phyloP scores from a whole-genome alignment of 2,329 filamentous ascomycete genomes.

The Chaetomiaceae sp. region DNA sequence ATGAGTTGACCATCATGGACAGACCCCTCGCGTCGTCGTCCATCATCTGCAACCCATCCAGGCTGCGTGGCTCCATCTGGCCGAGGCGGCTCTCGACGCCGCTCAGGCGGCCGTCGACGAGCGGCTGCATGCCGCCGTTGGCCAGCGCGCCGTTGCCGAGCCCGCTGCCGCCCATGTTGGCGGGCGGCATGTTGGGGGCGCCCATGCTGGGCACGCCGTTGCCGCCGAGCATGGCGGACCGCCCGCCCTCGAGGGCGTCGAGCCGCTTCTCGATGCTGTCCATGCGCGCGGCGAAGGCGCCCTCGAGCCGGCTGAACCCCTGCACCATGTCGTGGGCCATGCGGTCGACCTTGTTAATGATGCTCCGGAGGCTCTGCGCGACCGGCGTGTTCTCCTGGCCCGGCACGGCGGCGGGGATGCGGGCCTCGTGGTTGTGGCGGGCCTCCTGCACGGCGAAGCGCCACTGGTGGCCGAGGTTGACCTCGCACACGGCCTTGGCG shows the following conservation, averaged over 20 bases:
- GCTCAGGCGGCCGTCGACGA: slow-evolving; percentile 24
- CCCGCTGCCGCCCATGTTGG: slow-evolving; percentile 24
- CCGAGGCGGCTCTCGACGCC: slow-evolving; percentile 24
- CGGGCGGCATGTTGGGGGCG: slow-evolving; percentile 24
- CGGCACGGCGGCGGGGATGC: slow-evolving; percentile 46
- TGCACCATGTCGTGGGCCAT: slow-evolving; percentile 51
- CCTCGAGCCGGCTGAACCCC: slow-evolving; percentile 45
- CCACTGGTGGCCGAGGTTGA: slow-evolving; percentile 57
- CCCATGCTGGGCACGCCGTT: slow-evolving; percentile 23
- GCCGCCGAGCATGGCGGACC: slow-evolving; percentile 20
- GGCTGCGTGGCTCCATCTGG: slow-evolving; percentile 23
- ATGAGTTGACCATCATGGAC: slow-evolving; percentile 24
- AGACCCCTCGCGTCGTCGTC: slow-evolving; percentile 23
- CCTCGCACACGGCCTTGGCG: slow-evolving; percentile 58
- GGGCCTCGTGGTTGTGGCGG: slow-evolving; percentile 57
- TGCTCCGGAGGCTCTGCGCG: slow-evolving; percentile 50
- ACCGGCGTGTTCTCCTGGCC: slow-evolving; percentile 54
- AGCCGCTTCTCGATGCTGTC: slow-evolving; percentile 43
- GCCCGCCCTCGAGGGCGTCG: slow-evolving; percentile 20
- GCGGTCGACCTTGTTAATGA: slow-evolving; percentile 55
- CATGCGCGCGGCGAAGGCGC: slow-evolving; percentile 49
- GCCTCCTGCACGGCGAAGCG: slow-evolving; percentile 55
- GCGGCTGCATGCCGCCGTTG: slow-evolving; percentile 24
- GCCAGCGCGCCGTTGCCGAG: slow-evolving; percentile 22
- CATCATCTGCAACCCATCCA: slow-evolving; percentile 26